phyloP scores from a whole-genome alignment of 176 grass and related monocot genomes.

The Alopecurus myosuroides region DNA sequence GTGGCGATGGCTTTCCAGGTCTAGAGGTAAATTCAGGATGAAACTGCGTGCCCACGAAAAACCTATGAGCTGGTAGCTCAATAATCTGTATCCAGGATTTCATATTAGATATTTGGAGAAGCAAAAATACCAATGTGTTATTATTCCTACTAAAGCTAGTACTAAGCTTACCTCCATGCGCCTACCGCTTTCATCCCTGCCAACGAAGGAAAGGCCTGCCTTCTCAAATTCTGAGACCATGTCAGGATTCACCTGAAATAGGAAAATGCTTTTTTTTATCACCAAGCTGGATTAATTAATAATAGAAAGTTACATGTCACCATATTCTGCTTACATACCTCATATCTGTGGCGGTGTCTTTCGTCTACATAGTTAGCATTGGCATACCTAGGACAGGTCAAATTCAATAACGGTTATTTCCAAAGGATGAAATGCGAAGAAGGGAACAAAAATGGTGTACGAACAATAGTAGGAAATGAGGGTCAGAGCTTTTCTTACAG shows the following conservation, averaged over 20 bases:
- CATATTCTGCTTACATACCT: constrained; percentile 40
- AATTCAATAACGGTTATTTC: constrained; percentile 3
- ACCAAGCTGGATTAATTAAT: background rate
- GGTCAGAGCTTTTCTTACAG: constrained; percentile 55
- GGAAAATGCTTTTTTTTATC: background rate
- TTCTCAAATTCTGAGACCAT: constrained; percentile 90
- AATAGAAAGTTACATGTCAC: background rate
- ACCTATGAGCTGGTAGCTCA: constrained; percentile 71
- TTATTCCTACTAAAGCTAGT: background rate
- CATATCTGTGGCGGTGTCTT: constrained; percentile 93
- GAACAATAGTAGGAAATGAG: background rate
- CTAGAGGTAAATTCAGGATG: constrained; percentile 95
- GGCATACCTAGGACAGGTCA: constrained; percentile 54
- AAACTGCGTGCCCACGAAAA: constrained; percentile 81
- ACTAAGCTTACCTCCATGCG: constrained; percentile 83
- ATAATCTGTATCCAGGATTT: constrained; percentile 54
- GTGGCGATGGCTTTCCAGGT: constrained; percentile 80
- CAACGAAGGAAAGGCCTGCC: constrained; percentile 82
- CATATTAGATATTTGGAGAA: background rate
- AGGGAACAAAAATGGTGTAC: background rate
- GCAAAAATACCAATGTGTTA: background rate
- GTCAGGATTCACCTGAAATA: constrained; percentile 81
- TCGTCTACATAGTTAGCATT: constrained; percentile 69
- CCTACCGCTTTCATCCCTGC: constrained; percentile 64
- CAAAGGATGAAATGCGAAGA: background rate